phyloP scores from a whole-genome alignment of 306 rosid species.

The Vigna hirtella region DNA sequence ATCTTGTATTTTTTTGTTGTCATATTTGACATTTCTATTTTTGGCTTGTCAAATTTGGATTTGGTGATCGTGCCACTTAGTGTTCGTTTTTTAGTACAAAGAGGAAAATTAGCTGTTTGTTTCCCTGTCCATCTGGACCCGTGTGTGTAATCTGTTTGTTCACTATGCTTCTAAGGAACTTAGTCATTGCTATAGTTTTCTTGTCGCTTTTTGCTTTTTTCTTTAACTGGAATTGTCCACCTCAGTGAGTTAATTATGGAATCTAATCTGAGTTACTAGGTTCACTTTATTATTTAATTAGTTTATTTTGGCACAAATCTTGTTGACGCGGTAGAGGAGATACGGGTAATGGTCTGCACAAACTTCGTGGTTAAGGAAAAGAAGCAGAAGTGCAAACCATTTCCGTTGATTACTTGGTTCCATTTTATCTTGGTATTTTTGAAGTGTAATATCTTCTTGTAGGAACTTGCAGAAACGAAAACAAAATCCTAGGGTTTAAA shows the following conservation, averaged over 20 bases:
- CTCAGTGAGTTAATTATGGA: background rate
- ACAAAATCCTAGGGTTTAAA: constrained; percentile 26
- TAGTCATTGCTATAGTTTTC: background rate
- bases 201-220: constrained; percentile 13
- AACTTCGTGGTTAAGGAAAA: background rate
- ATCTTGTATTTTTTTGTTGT: background rate
- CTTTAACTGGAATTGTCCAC: background rate
- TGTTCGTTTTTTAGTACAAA: constrained; percentile 22
- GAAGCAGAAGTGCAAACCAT: background rate
- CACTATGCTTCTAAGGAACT: background rate
- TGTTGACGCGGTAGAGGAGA: background rate
- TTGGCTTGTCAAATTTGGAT: constrained; percentile 11
- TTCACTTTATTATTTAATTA: background rate
- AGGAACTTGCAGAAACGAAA: background rate
- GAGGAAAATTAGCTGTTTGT: constrained; percentile 13
- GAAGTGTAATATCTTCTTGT: background rate
- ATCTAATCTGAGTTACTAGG: constrained; percentile 8
- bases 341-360: background rate
- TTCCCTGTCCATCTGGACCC: background rate
- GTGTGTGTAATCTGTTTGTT: background rate
- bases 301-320: background rate
- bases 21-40: constrained; percentile 10
- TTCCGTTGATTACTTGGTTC: constrained; percentile 5
- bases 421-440: background rate
- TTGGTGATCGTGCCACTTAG: background rate